Conservation (phyloP, 352 stramenopile species). For the Thalassiosira exigua region DNA sequence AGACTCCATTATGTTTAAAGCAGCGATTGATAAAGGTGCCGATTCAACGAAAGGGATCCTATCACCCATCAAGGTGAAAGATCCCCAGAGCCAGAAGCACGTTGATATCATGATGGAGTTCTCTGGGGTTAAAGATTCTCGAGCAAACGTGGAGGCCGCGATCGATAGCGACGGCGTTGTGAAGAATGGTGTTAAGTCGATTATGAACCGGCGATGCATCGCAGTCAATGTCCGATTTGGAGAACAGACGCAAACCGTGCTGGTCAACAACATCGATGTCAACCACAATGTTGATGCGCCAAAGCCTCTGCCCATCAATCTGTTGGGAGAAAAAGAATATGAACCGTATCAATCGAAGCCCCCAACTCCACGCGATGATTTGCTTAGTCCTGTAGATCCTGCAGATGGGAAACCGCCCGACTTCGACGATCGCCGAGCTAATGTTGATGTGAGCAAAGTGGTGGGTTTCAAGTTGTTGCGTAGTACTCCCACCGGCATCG, state of each 20-base stretch:
- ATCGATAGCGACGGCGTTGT: not conserved
- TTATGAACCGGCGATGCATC: slow-evolving; percentile 10
- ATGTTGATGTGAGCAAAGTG: not conserved
- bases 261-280: slow-evolving; percentile 3
- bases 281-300: not conserved
- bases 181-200: not conserved
- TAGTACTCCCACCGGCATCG: not conserved
- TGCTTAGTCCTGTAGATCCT: no score
- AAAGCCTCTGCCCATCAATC: not conserved
- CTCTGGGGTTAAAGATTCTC: slow-evolving; percentile 9
- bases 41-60: not conserved
- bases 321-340: no score
- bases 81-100: slow-evolving; percentile 11
- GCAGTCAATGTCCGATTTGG: not conserved
- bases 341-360: no score
- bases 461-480: not conserved
- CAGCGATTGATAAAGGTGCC: not conserved
- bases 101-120: slow-evolving; percentile 6
- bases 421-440: not conserved
- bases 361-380: not conserved
- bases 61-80: not conserved
- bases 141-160: slow-evolving; percentile 2
- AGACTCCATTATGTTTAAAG: not conserved
- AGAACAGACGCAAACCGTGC: not conserved
- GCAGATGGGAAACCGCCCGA: no score